Conservation (phyloP, 2,329 filamentous ascomycete genomes). For the Penicillium sp. region DNA sequence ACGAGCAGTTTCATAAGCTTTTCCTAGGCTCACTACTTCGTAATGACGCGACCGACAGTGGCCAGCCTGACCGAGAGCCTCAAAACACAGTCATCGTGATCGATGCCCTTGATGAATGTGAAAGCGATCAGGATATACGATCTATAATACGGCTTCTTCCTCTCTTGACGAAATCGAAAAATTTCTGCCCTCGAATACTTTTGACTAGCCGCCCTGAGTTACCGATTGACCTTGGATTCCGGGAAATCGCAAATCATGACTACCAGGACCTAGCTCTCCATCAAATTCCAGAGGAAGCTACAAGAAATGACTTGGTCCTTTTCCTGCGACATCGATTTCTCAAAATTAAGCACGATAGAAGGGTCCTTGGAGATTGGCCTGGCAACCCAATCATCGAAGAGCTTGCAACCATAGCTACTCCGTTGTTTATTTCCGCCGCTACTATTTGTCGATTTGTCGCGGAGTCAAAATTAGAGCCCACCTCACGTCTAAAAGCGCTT, state of each 20-base stretch:
- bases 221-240: background rate
- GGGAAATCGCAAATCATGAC: background rate
- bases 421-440: constrained; percentile 24
- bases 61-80: no score
- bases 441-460: constrained; percentile 20
- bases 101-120: background rate
- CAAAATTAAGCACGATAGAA: constrained; percentile 10
- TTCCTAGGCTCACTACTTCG: no score
- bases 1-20: background rate
- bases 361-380: constrained; percentile 18
- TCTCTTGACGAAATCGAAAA: background rate
- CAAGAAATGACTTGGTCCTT: background rate
- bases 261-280: background rate
- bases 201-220: background rate
- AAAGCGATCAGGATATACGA: background rate
- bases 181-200: background rate
- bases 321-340: background rate
- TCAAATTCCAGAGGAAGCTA: background rate
- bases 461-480: constrained; percentile 11
- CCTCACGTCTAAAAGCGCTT: constrained; percentile 17
- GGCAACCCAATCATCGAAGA: background rate
- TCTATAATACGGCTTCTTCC: background rate
- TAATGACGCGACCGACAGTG: no score
- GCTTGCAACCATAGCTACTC: constrained; percentile 14
- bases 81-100: background rate